phyloP scores from a whole-genome alignment of 2,329 filamentous ascomycete genomes.

The Drechslerella stenobrocha region DNA sequence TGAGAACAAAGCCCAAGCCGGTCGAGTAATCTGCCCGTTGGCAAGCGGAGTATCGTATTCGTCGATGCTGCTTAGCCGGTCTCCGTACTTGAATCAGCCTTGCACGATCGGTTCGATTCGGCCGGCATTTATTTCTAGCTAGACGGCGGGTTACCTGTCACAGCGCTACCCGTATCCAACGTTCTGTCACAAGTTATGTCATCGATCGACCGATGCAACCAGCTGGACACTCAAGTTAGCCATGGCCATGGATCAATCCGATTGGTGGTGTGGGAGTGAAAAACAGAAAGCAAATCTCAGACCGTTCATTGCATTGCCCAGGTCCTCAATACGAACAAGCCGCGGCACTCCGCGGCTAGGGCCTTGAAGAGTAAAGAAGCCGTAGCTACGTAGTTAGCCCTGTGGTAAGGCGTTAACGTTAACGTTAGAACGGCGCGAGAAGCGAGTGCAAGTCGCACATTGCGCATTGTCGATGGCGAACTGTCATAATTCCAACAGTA shows the following conservation, averaged over 20 bases:
- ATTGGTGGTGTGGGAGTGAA: background rate
- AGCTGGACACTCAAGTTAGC: no score
- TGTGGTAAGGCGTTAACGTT: background rate
- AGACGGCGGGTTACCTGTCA: background rate
- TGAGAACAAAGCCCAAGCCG: background rate
- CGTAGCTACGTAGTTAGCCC: no score
- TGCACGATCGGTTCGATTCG: background rate
- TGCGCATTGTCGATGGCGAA: background rate
- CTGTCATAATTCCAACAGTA: slow-evolving; percentile 1
- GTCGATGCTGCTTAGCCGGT: background rate
- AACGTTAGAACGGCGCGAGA: background rate
- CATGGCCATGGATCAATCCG: no score
- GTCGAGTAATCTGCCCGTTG: background rate
- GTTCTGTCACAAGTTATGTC: no score
- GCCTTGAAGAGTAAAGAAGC: background rate
- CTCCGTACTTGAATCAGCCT: background rate
- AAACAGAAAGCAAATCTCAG: background rate
- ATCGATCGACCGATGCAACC: background rate
- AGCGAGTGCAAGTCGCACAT: background rate
- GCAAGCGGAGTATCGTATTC: slow-evolving; percentile 4
- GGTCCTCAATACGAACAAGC: background rate
- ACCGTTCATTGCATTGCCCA: background rate
- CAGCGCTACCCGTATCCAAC: no score
- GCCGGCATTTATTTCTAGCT: no score
- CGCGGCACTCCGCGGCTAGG: background rate